Evolutionary conservation across 495 filamentous ascomycete genomes (phyloP).

Genomic region (Podospora pseudocomata): DNA sequence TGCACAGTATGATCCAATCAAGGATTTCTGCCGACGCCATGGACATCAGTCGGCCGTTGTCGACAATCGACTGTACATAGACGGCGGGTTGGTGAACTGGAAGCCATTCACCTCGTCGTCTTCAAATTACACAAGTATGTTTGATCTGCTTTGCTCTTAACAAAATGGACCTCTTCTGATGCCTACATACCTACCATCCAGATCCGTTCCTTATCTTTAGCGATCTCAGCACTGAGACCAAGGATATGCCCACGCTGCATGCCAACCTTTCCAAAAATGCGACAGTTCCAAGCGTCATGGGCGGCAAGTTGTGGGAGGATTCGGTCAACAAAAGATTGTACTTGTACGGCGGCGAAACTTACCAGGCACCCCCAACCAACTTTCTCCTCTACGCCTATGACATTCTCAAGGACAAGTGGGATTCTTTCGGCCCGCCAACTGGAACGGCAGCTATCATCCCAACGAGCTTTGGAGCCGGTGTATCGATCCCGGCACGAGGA

Average conservation of each 20-base stretch:
- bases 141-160: background rate
- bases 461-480: conserved; percentile 26
- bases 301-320: conserved; percentile 50
- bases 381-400: conserved; percentile 45
- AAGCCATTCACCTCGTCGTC: conserved; percentile 41
- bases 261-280: conserved; percentile 47
- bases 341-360: conserved; percentile 48
- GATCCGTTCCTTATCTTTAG: conserved; percentile 44
- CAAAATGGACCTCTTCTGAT: background rate
- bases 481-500: conserved; percentile 22
- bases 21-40: conserved; percentile 50
- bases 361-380: conserved; percentile 25
- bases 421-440: conserved; percentile 26
- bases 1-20: conserved; percentile 34
- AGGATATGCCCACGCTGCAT: conserved; percentile 45
- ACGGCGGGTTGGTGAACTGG: conserved; percentile 49
- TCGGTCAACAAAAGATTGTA: conserved; percentile 52
- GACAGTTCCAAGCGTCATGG: conserved; percentile 41
- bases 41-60: conserved; percentile 49
- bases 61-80: conserved; percentile 49
- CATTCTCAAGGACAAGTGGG: conserved; percentile 44
- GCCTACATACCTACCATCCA: conserved; percentile 15
- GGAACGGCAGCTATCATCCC: conserved; percentile 20
- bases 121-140: conserved; percentile 46
- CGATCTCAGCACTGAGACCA: conserved; percentile 39